Base-by-base conservation (phyloP, 495 filamentous ascomycete genomes). In the Aspergillus bertholletiae region DNA sequence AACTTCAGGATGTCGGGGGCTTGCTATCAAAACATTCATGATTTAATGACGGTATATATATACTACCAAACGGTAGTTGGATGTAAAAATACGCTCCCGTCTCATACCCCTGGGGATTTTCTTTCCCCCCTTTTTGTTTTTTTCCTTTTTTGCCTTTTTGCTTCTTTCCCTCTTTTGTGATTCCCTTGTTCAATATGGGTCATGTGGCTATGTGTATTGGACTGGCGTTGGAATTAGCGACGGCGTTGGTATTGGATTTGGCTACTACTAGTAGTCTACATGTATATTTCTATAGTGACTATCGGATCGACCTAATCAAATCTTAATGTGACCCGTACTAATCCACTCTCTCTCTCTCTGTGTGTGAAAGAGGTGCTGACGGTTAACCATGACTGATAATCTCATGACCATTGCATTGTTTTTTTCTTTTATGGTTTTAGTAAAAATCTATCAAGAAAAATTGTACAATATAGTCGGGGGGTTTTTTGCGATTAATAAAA, bases 1-100 rank as follows among this genome's bases (percentile, higher is more conserved):
- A 79, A 53, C 62, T 86, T 9, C 71, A 76, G 51, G 83, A 86
- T 63, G 76, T 77, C 0, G 82, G 83, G 6, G 81, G 81, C 1
- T 62, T 85, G 20, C 63, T 84, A 11, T 68, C 59, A 24, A 66
- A 54, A 47, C 28, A 39, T 45, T 23, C 45, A 28, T 22, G 26
- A 45, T 44, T 24, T 32, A 13, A 46, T 6, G 46, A 24, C 46
- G 18, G 32, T 40, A 40, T 41, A 26, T 35, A n/a, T n/a, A n/a
- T n/a, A n/a, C n/a, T n/a, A 43, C 13, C 15, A 35, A 22, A 13
- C 34, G 3, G 30, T 34, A 21, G 9, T 35, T 24, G 17, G 15
- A 32, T 53, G 26, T 53, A 45, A 27, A 46, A 43, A 21, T 47
- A 30, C 0, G n/a, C n/a, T n/a, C n/a, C n/a, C n/a, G n/a, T n/a